Conservation (phyloP, 805 yeast species). For the Wickerhamiella bombiphila region DNA sequence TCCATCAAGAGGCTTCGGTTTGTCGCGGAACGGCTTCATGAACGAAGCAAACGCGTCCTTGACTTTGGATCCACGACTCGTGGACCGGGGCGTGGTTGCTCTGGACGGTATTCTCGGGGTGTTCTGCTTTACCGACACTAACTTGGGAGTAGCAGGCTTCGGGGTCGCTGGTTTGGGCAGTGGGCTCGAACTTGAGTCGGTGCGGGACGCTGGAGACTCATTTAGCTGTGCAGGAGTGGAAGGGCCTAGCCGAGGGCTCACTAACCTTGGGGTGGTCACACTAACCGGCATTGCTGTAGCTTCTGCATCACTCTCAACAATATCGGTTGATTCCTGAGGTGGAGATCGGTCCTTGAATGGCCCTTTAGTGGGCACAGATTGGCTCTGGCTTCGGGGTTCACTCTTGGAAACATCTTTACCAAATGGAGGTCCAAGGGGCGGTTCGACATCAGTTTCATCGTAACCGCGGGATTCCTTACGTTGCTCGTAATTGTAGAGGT, state of each 20-base stretch:
- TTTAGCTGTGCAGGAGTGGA: neutral
- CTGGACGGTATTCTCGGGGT: neutral
- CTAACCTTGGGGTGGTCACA: neutral
- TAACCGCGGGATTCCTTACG: too few species aligned
- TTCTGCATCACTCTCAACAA: neutral
- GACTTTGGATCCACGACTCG: neutral
- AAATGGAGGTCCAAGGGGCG: too few species aligned
- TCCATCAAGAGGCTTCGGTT: neutral
- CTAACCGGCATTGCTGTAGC: neutral
- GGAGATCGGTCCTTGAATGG: too few species aligned
- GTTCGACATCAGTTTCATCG: too few species aligned
- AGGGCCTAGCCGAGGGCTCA: neutral
- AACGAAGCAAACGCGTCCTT: constrained; percentile 1
- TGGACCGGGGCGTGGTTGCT: neutral
- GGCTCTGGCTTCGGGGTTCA: too few species aligned
- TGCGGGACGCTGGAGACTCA: neutral
- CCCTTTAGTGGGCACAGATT: too few species aligned
- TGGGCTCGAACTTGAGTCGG: neutral
- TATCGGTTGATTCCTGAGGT: constrained; percentile 7
- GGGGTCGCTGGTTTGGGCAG: neutral
- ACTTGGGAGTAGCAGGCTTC: neutral
- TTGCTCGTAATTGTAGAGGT: too few species aligned
- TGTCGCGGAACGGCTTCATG: neutral
- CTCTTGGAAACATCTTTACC: too few species aligned
- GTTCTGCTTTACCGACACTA: neutral